Base-by-base conservation (phyloP, 345 rosid species). In the Sonneratia alba region DNA sequence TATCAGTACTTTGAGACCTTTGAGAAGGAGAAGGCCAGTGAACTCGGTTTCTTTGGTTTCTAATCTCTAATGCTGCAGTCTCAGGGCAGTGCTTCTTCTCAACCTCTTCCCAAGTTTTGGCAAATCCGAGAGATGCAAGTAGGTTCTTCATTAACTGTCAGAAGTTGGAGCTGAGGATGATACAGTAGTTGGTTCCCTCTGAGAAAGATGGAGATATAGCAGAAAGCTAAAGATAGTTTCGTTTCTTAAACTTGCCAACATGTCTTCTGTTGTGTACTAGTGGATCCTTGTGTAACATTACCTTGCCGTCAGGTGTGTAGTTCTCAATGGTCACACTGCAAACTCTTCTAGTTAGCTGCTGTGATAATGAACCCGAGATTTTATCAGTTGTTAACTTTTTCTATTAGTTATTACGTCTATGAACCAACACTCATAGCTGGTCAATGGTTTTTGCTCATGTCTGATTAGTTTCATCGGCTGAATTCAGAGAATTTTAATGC, bases 1-100 rank as follows among this genome's bases (percentile, higher is more conserved):
- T 91, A 91, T 66, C 97, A 91, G 76, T 91, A 91, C 70, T 91
- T 89, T 21, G 97, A 91, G 86, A 91, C 97, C n/a, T 91, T 91
- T 7, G 97, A 91, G 81, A 91, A 91, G 85, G 97, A 90, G 79
- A 89, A 83, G 74, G 97, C 94, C 16, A 88, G 89, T 63, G 97
- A 91, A 74, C 97, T 91, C 34, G 97, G 97, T 64, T 86, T 91
- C 89, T 91, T 89, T 15, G 97, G 97, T 42, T 88, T 91, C 82
- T 91, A 78, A 76, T 62, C 21, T 0, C 24, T 16, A 11, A 6
- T n/a, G 18, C 63, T 15, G 22, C 22, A 0, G 59, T 36, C 51
- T 66, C 45, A 53, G 59, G 38, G 49, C 67, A 59, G 34, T 59
- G 66, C 74, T 40, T 32, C 67, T 71, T 61, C 37, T 1, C 42